Base-by-base conservation (phyloP, 1,284 basidiomycete genomes). In the Austroboletus rostrupii region DNA sequence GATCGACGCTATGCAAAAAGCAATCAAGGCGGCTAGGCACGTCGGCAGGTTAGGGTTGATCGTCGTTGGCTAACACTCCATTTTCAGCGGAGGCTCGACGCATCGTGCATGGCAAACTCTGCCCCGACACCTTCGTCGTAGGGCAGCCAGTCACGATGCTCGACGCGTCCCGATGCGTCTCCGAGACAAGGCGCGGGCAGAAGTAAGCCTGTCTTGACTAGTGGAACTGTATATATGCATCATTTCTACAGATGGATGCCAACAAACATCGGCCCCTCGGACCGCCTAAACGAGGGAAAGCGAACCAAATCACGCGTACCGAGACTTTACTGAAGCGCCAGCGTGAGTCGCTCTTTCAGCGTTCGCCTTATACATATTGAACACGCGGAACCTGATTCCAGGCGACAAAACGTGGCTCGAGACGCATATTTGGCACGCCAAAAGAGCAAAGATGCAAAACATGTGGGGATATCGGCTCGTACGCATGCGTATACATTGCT, bases 371-470 rank as follows among this genome's bases (percentile, higher is more conserved):
- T 44, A 21, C 1, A 4, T 33, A 26, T 35, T 12, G 13, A 39
- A 26, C 20, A n/a, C 5, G 12, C 10, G 16, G 6, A 38, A 33
- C 21, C 2, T 43, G 20, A 31, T 40, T 20, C 9, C 52, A 92
- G 91, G 73, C 23, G 76, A 90, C 57, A 96, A 96, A 66, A 72
- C 76, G 10, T 97, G 94, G 94, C 79, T 97, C 0, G 91, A 93
- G 62, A 94, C 92, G 5, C 94, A 97, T 65, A 68, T 96, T 21
- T 97, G 92, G 89, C 94, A 97, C 61, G 87, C 93, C 1, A 97
- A 96, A 68, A 80, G 93, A 2, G 94, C 94, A 82, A 83, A 87
- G 57, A 96, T 97, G 94, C 78, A 84, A 56, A 85, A 85, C 57
- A 76, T 90, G 65, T 97, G 93, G 92, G 91, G 90, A 0, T 92